Conservation (phyloP, 139 green algal genomes). For the Tetraselmis chui region DNA sequence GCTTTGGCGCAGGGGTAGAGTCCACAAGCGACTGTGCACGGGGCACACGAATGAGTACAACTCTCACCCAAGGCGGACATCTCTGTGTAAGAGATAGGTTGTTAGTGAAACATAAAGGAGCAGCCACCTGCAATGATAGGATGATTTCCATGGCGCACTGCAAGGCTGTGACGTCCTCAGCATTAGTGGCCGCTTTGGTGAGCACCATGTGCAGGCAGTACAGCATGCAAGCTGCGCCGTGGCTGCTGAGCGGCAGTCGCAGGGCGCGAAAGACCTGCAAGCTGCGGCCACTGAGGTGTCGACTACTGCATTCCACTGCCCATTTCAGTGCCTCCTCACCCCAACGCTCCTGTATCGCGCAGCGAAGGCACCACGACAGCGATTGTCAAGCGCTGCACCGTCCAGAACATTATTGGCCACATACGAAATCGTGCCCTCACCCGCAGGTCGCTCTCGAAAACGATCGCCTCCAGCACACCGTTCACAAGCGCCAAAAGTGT, state of each 20-base stretch:
- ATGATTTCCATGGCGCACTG: slow-evolving; percentile 30
- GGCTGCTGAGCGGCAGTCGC: slow-evolving; percentile 42
- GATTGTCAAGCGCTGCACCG: no score
- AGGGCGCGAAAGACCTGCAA: slow-evolving; percentile 78
- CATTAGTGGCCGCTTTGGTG: slow-evolving; percentile 1
- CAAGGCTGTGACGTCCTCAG: slow-evolving; percentile 17
- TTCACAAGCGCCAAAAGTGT: slow-evolving; percentile 35
- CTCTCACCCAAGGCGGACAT: no score
- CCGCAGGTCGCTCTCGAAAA: slow-evolving; percentile 47
- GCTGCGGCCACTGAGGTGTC: slow-evolving; percentile 60
- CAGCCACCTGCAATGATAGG: slow-evolving; percentile 31
- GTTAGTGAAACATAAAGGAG: no score
- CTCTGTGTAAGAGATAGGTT: no score
- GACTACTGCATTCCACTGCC: slow-evolving; percentile 50
- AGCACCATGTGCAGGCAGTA: slow-evolving; percentile 63
- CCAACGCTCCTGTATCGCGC: slow-evolving; percentile 52
- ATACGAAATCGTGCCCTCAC: no score
- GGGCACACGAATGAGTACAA: no score
- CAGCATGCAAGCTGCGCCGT: slow-evolving; percentile 65
- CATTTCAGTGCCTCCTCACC: slow-evolving; percentile 71
- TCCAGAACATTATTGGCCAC: no score
- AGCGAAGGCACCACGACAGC: no score
- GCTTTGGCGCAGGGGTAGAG: slow-evolving; percentile 38
- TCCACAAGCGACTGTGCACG: slow-evolving; percentile 52
- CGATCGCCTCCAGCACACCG: slow-evolving; percentile 20